Percentiles rank a stretch among this genome's conserved stretches.
Conservation (phyloP, 1,284 basidiomycete genomes). For the Albatrellus sp. region DNA sequence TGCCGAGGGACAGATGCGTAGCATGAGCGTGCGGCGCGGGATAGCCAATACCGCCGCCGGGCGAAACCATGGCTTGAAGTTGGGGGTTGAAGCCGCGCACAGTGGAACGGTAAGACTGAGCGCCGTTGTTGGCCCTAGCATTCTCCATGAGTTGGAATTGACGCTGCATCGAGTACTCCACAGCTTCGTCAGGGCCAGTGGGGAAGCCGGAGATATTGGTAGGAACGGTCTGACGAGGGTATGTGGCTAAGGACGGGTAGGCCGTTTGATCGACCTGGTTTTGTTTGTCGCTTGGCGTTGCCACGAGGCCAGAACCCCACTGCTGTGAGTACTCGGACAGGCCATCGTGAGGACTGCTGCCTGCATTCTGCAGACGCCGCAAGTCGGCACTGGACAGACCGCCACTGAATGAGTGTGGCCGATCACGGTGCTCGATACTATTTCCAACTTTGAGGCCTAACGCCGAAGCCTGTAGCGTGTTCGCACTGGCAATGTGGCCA, state of each 20-base stretch:
- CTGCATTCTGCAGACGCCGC: slow-evolving; percentile 58
- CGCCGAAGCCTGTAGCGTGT: slow-evolving; percentile 37
- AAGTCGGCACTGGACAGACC: slow-evolving; percentile 60
- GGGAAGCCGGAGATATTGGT: slow-evolving; percentile 15
- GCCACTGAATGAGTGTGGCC: slow-evolving; percentile 70
- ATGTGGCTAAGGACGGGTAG: slow-evolving; percentile 50
- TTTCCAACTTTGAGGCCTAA: slow-evolving; percentile 40
- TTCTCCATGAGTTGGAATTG: slow-evolving; percentile 36
- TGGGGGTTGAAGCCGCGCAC: slow-evolving; percentile 40
- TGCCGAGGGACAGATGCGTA: slow-evolving; percentile 52
- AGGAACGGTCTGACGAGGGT: slow-evolving; percentile 30
- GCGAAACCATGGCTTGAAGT: slow-evolving; percentile 37
- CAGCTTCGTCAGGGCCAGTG: slow-evolving; percentile 32
- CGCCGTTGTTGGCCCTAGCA: slow-evolving; percentile 24
- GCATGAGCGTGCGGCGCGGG: slow-evolving; percentile 34
- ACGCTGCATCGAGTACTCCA: slow-evolving; percentile 46
- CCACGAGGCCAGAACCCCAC: slow-evolving; percentile 13
- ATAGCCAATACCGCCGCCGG: slow-evolving; percentile 46
- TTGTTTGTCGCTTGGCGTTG: slow-evolving; percentile 18
- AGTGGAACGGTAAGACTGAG: slow-evolving; percentile 42
- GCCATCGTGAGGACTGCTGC: slow-evolving; percentile 26
- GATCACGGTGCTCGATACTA: slow-evolving; percentile 49
- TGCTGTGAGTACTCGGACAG: slow-evolving; percentile 14
- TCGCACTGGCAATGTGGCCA: slow-evolving; percentile 43
- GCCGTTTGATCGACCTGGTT: slow-evolving; percentile 42